Evolutionary conservation across 2,329 filamentous ascomycete genomes (phyloP).

Genomic region (Colletotrichum spaethianum): DNA sequence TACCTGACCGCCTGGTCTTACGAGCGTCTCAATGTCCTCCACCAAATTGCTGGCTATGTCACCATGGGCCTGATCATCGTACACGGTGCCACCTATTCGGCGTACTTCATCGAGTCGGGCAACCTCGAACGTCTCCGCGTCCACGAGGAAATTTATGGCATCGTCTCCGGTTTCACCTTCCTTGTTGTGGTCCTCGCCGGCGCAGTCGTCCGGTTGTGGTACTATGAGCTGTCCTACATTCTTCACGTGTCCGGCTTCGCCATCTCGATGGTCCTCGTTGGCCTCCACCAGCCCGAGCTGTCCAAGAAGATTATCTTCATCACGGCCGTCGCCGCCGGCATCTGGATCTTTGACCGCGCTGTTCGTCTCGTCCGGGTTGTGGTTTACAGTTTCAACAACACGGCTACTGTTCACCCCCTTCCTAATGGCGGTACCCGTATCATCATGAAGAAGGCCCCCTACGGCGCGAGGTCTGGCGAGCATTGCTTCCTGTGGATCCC

Average conservation of each 20-base stretch:
- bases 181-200: constrained; percentile 60
- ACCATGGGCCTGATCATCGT: constrained; percentile 62
- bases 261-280: constrained; percentile 61
- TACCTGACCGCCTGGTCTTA: constrained; percentile 69
- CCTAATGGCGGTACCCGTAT: constrained; percentile 69
- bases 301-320: constrained; percentile 58
- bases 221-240: constrained; percentile 71
- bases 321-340: constrained; percentile 56
- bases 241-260: constrained; percentile 66
- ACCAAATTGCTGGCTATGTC: constrained; percentile 66
- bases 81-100: constrained; percentile 61
- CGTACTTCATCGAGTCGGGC: constrained; percentile 53
- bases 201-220: constrained; percentile 59
- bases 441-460: constrained; percentile 64
- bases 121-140: constrained; percentile 52
- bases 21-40: constrained; percentile 71
- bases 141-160: constrained; percentile 61
- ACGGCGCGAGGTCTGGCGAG: constrained; percentile 65
- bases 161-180: constrained; percentile 62
- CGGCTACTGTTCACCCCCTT: constrained; percentile 67
- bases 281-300: constrained; percentile 66
- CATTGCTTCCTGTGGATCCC: constrained; percentile 78
- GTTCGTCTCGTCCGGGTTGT: constrained; percentile 61
- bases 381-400: constrained; percentile 64
- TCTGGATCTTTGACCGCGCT: constrained; percentile 68